Conservation (phyloP, 176 grass and related monocot species). For the Eragrostis nindensis region DNA sequence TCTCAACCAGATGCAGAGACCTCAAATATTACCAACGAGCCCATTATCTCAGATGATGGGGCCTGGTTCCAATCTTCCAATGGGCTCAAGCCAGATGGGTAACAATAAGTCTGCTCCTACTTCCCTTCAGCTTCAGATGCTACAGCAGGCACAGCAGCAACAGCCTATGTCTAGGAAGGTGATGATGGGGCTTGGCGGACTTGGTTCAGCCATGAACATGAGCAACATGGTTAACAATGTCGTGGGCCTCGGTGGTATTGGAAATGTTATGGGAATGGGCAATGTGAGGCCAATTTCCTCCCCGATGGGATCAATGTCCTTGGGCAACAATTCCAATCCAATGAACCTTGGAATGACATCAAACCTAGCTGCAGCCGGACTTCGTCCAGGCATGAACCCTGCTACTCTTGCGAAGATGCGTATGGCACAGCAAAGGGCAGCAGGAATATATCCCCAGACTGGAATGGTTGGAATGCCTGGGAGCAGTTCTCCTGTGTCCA, state of each 20-base stretch:
- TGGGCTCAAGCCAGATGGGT: slow-evolving; percentile 61
- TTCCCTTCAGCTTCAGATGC: slow-evolving; percentile 71
- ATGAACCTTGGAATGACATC: slow-evolving; percentile 74
- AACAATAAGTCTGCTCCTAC: slow-evolving; percentile 57
- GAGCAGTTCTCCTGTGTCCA: slow-evolving; percentile 71
- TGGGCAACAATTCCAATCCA: slow-evolving; percentile 67
- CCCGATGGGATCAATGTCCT: slow-evolving; percentile 59
- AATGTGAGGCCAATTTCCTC: slow-evolving; percentile 68
- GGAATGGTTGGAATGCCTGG: slow-evolving; percentile 73
- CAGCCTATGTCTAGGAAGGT: slow-evolving; percentile 75
- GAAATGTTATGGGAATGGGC: slow-evolving; percentile 78
- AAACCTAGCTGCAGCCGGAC: slow-evolving; percentile 60
- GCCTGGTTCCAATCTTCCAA: slow-evolving; percentile 67
- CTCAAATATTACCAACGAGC: slow-evolving; percentile 66
- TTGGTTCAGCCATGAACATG: slow-evolving; percentile 60
- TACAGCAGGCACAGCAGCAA: slow-evolving; percentile 67
- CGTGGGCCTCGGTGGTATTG: slow-evolving; percentile 56
- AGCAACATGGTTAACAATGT: slow-evolving; percentile 82
- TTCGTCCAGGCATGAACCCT: slow-evolving; percentile 50
- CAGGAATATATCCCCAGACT: slow-evolving; percentile 63
- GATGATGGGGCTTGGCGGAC: slow-evolving; percentile 78
- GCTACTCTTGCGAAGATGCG: slow-evolving; percentile 60
- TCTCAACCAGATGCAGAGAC: slow-evolving; percentile 71
- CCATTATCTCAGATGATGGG: slow-evolving; percentile 78
- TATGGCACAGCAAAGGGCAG: slow-evolving; percentile 62